Conservation (phyloP, 2,329 filamentous ascomycete species). For the Colletotrichum shisoi region DNA sequence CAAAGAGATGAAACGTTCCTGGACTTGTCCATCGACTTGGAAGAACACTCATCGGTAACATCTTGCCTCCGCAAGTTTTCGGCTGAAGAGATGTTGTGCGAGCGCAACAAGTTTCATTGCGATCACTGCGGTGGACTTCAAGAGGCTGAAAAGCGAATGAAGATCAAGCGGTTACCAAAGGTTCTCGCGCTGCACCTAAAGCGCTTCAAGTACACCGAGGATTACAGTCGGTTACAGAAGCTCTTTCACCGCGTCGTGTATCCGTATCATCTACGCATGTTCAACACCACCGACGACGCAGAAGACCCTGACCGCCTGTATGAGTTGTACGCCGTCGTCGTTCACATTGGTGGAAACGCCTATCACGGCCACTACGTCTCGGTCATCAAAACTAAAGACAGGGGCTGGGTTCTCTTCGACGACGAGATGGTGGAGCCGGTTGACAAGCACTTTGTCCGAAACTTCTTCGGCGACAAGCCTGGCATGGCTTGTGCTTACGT, state of each 20-base stretch:
- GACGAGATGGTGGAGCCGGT: slow-evolving; percentile 99
- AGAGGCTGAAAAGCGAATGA: slow-evolving; percentile 99
- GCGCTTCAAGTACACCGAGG: slow-evolving; percentile 97
- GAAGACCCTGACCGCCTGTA: slow-evolving; percentile 93
- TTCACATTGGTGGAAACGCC: slow-evolving; percentile 95
- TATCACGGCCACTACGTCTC: slow-evolving; percentile 98
- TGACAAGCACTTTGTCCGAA: slow-evolving; percentile 92
- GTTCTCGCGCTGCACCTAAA: slow-evolving; percentile 93
- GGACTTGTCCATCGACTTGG: slow-evolving; percentile 93
- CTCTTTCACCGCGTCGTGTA: slow-evolving; percentile 97
- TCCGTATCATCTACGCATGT: slow-evolving; percentile 93
- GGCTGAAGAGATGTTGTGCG: slow-evolving; percentile 97
- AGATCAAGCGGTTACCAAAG: slow-evolving; percentile 92
- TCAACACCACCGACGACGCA: slow-evolving; percentile 96
- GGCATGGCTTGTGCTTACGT: slow-evolving; percentile 95
- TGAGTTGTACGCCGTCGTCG: slow-evolving; percentile 94
- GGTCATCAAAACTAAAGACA: slow-evolving; percentile 95
- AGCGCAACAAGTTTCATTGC: slow-evolving; percentile 98
- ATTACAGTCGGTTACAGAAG: slow-evolving; percentile 91
- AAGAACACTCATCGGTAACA: slow-evolving; percentile 94
- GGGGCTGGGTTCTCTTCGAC: slow-evolving; percentile 95
- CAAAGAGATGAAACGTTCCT: slow-evolving; percentile 95
- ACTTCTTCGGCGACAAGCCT: slow-evolving; percentile 94
- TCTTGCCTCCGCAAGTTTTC: slow-evolving; percentile 96
- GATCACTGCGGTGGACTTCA: slow-evolving; percentile 96